phyloP scores from a whole-genome alignment of 495 filamentous ascomycete species.

The Beverwykella pulmonaria region DNA sequence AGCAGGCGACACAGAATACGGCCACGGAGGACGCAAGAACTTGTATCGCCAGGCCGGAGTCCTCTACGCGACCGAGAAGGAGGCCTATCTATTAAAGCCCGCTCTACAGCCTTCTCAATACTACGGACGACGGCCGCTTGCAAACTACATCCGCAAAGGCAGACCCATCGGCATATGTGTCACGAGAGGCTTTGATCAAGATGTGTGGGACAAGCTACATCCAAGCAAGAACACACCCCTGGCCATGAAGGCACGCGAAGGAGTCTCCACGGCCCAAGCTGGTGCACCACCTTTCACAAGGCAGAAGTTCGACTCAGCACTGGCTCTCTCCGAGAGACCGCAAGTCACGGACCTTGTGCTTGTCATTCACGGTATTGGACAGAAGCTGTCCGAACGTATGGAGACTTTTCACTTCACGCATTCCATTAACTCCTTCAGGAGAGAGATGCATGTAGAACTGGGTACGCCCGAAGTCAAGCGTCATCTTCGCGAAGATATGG shows the following conservation, averaged over 20 bases:
- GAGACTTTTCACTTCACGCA: constrained; percentile 98
- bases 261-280: constrained; percentile 45
- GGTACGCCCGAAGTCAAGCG: constrained; percentile 70
- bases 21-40: constrained; percentile 41
- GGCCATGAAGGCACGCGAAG: constrained; percentile 55
- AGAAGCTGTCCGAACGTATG: constrained; percentile 92
- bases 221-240: constrained; percentile 57
- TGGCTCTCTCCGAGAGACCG: constrained; percentile 62
- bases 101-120: constrained; percentile 79
- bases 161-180: constrained; percentile 81
- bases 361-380: constrained; percentile 93
- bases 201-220: constrained; percentile 75
- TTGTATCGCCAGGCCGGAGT: constrained; percentile 71
- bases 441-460: constrained; percentile 82
- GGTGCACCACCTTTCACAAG: constrained; percentile 40
- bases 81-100: constrained; percentile 79
- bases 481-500: constrained; percentile 69
- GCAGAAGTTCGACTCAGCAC: constrained; percentile 44
- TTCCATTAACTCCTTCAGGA: constrained; percentile 87
- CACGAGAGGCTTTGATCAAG: constrained; percentile 80
- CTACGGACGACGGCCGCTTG: constrained; percentile 73
- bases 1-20: constrained; percentile 41
- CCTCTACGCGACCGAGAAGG: constrained; percentile 73
- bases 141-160: constrained; percentile 79
- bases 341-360: constrained; percentile 84